Percentiles rank a stretch among this genome's conserved stretches.
Evolutionary conservation across 2,329 filamentous ascomycete genomes (phyloP).

Genomic region (Ophiostoma quercus): DNA sequence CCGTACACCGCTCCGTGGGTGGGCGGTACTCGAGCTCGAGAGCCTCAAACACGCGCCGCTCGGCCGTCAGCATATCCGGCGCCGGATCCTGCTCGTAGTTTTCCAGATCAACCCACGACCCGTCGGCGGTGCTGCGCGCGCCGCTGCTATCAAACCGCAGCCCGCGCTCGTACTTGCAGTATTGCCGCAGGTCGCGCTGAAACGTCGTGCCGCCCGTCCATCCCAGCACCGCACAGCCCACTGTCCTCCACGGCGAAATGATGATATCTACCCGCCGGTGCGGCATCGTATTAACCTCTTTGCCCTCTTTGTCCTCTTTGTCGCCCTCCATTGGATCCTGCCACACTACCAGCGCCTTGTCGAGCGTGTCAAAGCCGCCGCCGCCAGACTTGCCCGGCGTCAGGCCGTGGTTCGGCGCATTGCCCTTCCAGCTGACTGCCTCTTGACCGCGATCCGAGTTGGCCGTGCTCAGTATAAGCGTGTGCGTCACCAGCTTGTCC

Average conservation of each 20-base stretch:
- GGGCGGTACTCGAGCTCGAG: slow-evolving; percentile 63
- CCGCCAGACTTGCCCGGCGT: slow-evolving; percentile 33
- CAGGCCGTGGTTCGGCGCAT: slow-evolving; percentile 29
- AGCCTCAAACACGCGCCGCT: slow-evolving; percentile 73
- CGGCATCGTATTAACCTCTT: slow-evolving; percentile 57
- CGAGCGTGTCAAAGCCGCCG: slow-evolving; percentile 75
- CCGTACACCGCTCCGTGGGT: slow-evolving; percentile 64
- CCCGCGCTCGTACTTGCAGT: slow-evolving; percentile 64
- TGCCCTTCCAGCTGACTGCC: slow-evolving; percentile 50
- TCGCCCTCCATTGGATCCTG: slow-evolving; percentile 53
- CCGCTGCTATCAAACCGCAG: slow-evolving; percentile 94
- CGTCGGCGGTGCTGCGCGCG: slow-evolving; percentile 61
- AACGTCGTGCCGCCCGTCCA: slow-evolving; percentile 91
- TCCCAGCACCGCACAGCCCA: slow-evolving; percentile 79
- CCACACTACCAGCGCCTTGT: slow-evolving; percentile 93
- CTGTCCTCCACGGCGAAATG: slow-evolving; percentile 78
- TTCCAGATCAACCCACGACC: slow-evolving; percentile 67
- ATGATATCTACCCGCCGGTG: slow-evolving; percentile 92
- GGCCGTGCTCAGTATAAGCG: slow-evolving; percentile 62
- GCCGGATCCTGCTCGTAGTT: slow-evolving; percentile 48
- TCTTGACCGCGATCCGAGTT: slow-evolving; percentile 68
- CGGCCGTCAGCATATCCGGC: slow-evolving; percentile 65
- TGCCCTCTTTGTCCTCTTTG: slow-evolving; percentile 31
- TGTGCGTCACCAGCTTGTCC: slow-evolving; percentile 72
- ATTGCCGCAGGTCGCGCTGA: slow-evolving; percentile 75